Evolutionary conservation across 768 basidiomycete species (phyloP).

Genomic region (Leccinum fibrillosum): DNA sequence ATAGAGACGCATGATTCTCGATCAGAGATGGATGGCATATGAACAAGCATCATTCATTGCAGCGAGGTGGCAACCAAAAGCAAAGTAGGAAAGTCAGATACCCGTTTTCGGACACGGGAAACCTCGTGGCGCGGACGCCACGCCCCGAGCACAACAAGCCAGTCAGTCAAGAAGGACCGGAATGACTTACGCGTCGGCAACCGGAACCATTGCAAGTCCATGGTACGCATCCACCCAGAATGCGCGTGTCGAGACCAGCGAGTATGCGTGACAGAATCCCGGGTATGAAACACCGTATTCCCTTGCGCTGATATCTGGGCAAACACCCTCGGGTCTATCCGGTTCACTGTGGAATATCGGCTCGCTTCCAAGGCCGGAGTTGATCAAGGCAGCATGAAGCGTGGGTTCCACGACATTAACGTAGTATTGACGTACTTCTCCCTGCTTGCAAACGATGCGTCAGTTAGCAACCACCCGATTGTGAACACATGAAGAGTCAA

Average conservation of each 20-base stretch:
- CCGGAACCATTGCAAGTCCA: slow-evolving; percentile 77
- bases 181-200: slow-evolving; percentile 71
- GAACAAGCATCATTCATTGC: slow-evolving; percentile 13
- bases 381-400: slow-evolving; percentile 15
- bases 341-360: neutral
- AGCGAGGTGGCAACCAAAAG: slow-evolving; percentile 10
- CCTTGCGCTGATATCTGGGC: slow-evolving; percentile 1
- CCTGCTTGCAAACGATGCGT: slow-evolving; percentile 24
- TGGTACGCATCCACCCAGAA: slow-evolving; percentile 84
- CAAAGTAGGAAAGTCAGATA: neutral
- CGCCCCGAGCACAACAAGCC: neutral
- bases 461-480: slow-evolving; percentile 11
- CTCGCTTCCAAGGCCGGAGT: slow-evolving; percentile 2
- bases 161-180: neutral
- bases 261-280: slow-evolving; percentile 38
- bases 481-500: slow-evolving; percentile 9
- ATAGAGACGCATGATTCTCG: slow-evolving; percentile 17
- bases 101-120: slow-evolving; percentile 11
- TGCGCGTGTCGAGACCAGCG: slow-evolving; percentile 76
- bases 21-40: slow-evolving; percentile 13
- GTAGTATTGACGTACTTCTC: slow-evolving; percentile 35
- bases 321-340: neutral
- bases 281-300: slow-evolving; percentile 19
- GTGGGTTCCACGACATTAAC: slow-evolving; percentile 28
- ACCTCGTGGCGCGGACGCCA: slow-evolving; percentile 18